Evolutionary conservation across 495 filamentous ascomycete species (phyloP).

Genomic region (Penicillium parvum): DNA sequence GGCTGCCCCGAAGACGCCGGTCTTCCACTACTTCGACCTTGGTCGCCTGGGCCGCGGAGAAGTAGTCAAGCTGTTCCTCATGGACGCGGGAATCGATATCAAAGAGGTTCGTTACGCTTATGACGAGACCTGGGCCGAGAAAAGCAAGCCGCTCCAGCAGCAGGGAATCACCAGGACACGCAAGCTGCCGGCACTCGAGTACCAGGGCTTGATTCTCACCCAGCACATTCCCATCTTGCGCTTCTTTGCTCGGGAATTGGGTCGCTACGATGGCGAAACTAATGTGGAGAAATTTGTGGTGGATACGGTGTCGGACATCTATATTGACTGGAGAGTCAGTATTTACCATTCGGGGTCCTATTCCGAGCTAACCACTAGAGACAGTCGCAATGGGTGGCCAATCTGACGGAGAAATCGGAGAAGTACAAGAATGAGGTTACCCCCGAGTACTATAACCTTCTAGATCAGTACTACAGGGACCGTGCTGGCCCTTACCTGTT

Average conservation of each 20-base stretch:
- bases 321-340: constrained; percentile 34
- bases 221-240: constrained; percentile 39
- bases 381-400: constrained; percentile 24
- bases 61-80: constrained; percentile 35
- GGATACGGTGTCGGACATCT: constrained; percentile 42
- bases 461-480: constrained; percentile 24
- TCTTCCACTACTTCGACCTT: constrained; percentile 39
- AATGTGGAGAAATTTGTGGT: constrained; percentile 39
- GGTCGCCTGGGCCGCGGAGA: constrained; percentile 40
- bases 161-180: constrained; percentile 30
- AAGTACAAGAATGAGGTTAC: constrained; percentile 22
- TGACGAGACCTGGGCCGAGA: constrained; percentile 34
- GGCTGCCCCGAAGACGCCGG: neutral
- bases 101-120: constrained; percentile 37
- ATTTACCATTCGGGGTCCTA: neutral
- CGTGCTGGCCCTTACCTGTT: constrained; percentile 27
- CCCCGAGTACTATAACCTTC: constrained; percentile 25
- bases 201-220: constrained; percentile 33
- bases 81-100: constrained; percentile 41
- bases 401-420: constrained; percentile 8
- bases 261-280: constrained; percentile 35
- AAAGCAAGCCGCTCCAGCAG: constrained; percentile 29
- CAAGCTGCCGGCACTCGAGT: constrained; percentile 37
- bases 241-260: constrained; percentile 35
- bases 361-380: neutral